Evolutionary conservation across 169 alveolate species (phyloP).

Genomic region (Plasmodium inui): DNA sequence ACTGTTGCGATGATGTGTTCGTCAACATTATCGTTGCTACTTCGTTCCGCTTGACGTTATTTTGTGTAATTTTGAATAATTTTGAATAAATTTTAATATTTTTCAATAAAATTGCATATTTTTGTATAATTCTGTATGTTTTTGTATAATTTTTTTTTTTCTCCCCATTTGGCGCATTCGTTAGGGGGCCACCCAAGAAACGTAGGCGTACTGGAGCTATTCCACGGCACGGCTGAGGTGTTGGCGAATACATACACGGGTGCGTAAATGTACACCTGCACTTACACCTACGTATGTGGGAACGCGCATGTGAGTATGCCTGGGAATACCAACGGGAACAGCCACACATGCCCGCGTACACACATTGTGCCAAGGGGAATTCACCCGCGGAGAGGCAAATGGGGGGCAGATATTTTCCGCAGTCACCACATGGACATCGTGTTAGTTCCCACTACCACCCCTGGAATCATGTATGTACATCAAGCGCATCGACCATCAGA

Average conservation of each 20-base stretch:
- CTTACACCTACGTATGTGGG: neutral
- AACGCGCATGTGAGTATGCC: neutral
- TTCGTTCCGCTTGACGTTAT: neutral
- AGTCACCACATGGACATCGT: neutral
- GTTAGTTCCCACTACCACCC: neutral
- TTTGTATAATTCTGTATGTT: too few relatives aligned
- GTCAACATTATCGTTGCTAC: neutral
- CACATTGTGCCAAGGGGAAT: neutral
- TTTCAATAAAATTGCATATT: neutral
- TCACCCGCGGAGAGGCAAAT: neutral
- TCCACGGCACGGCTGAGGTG: neutral
- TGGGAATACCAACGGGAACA: neutral
- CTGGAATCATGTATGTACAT: neutral
- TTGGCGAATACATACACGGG: neutral
- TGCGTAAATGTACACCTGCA: neutral
- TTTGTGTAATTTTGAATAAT: too few relatives aligned
- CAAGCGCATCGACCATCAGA: neutral
- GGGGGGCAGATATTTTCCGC: neutral
- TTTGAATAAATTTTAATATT: neutral
- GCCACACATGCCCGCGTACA: neutral
- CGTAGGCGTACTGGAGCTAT: neutral
- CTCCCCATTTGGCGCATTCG: neutral
- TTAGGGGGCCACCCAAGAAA: too few relatives aligned
- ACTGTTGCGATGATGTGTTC: neutral
- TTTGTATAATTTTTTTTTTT: too few relatives aligned